A percentile compares a stretch with the other conserved stretches of the same genome.
phyloP scores from a whole-genome alignment of 495 filamentous ascomycete species.

The Hyaloscypha variabilis region DNA sequence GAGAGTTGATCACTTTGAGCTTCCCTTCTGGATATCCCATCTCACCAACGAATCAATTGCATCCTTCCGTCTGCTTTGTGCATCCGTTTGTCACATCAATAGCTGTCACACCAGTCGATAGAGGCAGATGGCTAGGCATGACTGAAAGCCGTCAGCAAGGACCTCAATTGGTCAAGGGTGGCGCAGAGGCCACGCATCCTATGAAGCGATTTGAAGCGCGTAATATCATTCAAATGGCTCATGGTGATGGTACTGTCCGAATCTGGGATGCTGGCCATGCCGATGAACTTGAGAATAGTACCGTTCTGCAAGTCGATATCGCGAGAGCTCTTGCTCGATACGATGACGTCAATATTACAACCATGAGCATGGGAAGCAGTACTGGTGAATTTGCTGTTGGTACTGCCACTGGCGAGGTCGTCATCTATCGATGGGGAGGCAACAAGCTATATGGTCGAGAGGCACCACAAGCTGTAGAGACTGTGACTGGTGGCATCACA shows the following conservation, averaged over 20 bases:
- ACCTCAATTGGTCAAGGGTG: constrained; percentile 74
- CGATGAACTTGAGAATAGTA: constrained; percentile 89
- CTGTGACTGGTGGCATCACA: constrained; percentile 61
- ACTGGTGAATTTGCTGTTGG: constrained; percentile 87
- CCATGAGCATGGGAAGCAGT: constrained; percentile 72
- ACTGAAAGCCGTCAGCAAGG: constrained; percentile 72
- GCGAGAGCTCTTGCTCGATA: constrained; percentile 78
- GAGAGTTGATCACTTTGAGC: constrained; percentile 84
- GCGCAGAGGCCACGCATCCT: constrained; percentile 65
- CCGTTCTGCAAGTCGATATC: constrained; percentile 82
- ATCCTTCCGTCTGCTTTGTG: constrained; percentile 78
- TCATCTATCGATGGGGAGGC: constrained; percentile 83
- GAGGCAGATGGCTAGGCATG: constrained; percentile 88
- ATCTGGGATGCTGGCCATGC: constrained; percentile 90
- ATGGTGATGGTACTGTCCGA: constrained; percentile 84
- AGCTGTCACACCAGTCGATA: constrained; percentile 66
- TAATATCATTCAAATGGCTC: constrained; percentile 78
- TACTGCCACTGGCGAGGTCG: constrained; percentile 76
- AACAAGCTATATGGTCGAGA: constrained; percentile 64
- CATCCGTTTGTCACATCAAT: constrained; percentile 84
- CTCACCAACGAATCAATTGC: constrained; percentile 86
- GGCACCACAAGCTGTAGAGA: constrained; percentile 51
- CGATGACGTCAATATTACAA: constrained; percentile 75
- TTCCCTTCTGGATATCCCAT: constrained; percentile 92
- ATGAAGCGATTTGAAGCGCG: constrained; percentile 77